Evolutionary conservation across 1,284 basidiomycete genomes (phyloP), one percentile per base, ranked within the genome.

Genomic region (Neolentinus lepideus): DNA sequence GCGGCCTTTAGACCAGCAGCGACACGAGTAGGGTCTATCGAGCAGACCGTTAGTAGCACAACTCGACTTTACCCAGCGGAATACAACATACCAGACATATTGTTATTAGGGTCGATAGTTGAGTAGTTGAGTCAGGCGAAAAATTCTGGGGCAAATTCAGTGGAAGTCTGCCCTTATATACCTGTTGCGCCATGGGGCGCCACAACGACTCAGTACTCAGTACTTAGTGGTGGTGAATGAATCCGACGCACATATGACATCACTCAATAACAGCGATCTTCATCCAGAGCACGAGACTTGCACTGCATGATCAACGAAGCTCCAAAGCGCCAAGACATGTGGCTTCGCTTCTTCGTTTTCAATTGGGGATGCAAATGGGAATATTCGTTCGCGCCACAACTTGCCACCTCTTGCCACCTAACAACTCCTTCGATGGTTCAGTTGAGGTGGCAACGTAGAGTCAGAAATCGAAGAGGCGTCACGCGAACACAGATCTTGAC

Each of bases 1-100:
- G 79, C 70, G n/a, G 80, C 78, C 63, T 81, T 82, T 62, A 81
- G 71, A 48, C 82, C 79, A 0, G 75, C 78, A 33, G 71, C 74
- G 54, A 81, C 76, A 61, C 73, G 75, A 16, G 65, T 54, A 19
- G 69, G 59, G 55, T 76, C 66, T 63, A 26, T 25, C 12, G 47
- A 50, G 38, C 6, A 43, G n/a, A 16, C 8, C 6, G 38, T 43
- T n/a, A 43, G 38, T 43, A n/a, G 38, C 16, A n/a, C 38, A 16
- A 43, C 6, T 21, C 19, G 16, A 43, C 38, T 16, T 43, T 16
- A 3, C 3, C 6, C 19, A 43, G 4, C 16, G 12, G n/a, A n/a
- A 43, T n/a, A 16, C 38, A 31, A 43, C 38, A 16, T 43, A 43
- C 38, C 38, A 43, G 38, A 43, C 38, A 43, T 43, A 16, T 43